Base-by-base conservation (phyloP, 495 filamentous ascomycete genomes). In the Xylona heveae region DNA sequence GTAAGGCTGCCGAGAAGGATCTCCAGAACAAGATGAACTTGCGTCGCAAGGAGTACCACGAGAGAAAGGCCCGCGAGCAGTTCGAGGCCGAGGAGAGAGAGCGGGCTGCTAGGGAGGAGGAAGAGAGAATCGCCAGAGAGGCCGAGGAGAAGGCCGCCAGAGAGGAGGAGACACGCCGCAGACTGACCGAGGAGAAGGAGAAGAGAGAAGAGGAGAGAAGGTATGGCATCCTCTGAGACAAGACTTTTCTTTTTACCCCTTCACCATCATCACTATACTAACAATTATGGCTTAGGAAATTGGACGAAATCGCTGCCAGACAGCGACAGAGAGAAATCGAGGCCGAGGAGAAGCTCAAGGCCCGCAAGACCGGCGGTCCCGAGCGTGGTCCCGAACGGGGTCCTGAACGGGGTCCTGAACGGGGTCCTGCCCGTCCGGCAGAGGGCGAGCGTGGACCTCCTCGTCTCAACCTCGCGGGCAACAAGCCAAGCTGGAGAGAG, bases 11-110 rank as follows among this genome's bases (percentile, higher is more conserved):
- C 19, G 78, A 93, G 60, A 69, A 70, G 31, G 85, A 95, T 43
- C 66, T 90, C 31, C 72, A 93, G 59, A 71, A 70, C 52, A 79
- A 85, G 58, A 84, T 92, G 58, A 74, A 74, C 33, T 64, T 74
- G 39, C 76, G 88, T 40, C 63, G 74, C 48, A 82, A 78, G 66
- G 84, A 93, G 44, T 68, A 76, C 42, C 61, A 59, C 36, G 84
- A 92, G 44, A 64, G 65, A 40, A 74, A 64, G 51, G 51, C 64
- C 6, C 70, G 71, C 37, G 80, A 85, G 66, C 75, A 67, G 53
- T 61, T 67, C 18, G 81, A 90, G 59, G 67, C 62, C 26, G 82
- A 91, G 56, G 81, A 82, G 47, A 67, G 61, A 35, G 82, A 92
- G 60, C 64, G 68, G 24, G 62, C 54, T 30, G 60, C 61, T 27